Evolutionary conservation across 768 basidiomycete species (phyloP).

Genomic region (Russula sp.): DNA sequence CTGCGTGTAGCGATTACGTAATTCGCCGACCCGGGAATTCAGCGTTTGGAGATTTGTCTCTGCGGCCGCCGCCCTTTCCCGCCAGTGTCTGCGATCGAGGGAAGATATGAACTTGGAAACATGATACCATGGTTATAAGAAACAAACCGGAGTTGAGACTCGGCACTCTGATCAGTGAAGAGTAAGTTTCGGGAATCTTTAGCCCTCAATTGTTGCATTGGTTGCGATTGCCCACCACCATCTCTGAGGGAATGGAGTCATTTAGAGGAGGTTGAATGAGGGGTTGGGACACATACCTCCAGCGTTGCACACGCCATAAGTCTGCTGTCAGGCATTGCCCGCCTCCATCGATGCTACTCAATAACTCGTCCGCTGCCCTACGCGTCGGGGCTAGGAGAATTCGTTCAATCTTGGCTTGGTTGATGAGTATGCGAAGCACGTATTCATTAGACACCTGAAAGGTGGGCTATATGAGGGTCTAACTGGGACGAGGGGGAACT

Average conservation of each 20-base stretch:
- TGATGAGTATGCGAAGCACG: constrained; percentile 78
- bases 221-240: constrained; percentile 56
- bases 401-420: constrained; percentile 64
- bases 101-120: background rate
- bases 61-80: constrained; percentile 34
- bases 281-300: constrained; percentile 41
- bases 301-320: constrained; percentile 56
- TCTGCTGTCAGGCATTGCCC: constrained; percentile 62
- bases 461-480: background rate
- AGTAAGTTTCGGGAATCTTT: constrained; percentile 30
- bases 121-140: background rate
- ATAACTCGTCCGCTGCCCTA: constrained; percentile 51
- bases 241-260: constrained; percentile 39
- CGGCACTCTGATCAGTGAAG: constrained; percentile 19
- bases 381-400: constrained; percentile 61
- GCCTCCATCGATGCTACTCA: constrained; percentile 40
- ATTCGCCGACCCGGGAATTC: constrained; percentile 27
- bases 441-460: constrained; percentile 65
- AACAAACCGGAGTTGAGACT: constrained; percentile 20
- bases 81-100: constrained; percentile 39
- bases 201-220: constrained; percentile 30
- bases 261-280: background rate
- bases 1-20: constrained; percentile 30
- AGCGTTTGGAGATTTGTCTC: constrained; percentile 36
- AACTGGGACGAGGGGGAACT: constrained; percentile 24